Base-by-base conservation (phyloP, 305 asterid genomes). In the Lippia alba region DNA sequence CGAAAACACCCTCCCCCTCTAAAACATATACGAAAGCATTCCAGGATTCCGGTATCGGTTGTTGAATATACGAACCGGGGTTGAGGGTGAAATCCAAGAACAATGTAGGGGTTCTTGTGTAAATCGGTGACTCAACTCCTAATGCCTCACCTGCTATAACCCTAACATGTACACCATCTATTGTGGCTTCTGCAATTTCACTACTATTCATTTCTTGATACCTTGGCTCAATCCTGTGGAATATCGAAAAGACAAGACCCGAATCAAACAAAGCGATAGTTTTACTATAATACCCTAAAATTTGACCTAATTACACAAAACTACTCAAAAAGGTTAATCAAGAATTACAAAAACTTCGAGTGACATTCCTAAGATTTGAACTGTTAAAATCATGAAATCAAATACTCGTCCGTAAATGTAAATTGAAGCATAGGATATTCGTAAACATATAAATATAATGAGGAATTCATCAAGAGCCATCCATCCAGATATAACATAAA, bases 101-200 rank as follows among this genome's bases (percentile, higher is more conserved):
- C 97, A 89, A 89, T n/a, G 97, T 91, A 6, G 98, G 98, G 1
- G 98, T 93, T 46, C 79, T 70, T 2, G 98, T 93, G 61, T 84
- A 83, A 33, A 91, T 78, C 0, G 90, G 82, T 7, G 98, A 93
- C 69, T 72, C 74, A 2, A 79, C 64, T 12, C 98, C 98, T 61
- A 93, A 16, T 16, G 97, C 76, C 67, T 93, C 96, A 2, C 98
- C 98, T 33, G 98, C 97, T 57, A 93, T 86, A 0, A 93, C 84
- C 69, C 87, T 82, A 15, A 91, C 98, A 30, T 67, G 78, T 19
- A 89, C 86, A 8, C 96, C 96, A 65, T 87, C 96, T 63, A 76
- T 78, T 16, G 81, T 12, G 1, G 86, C 94, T 75, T 89, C 96
- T 6, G 72, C 65, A 4, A 93, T 83, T 59, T 91, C 89, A 63